Evolutionary conservation across 148 eudicot genomes (phyloP), one percentile per base, ranked within the genome.

Genomic region (Salicornia ramosissima): DNA sequence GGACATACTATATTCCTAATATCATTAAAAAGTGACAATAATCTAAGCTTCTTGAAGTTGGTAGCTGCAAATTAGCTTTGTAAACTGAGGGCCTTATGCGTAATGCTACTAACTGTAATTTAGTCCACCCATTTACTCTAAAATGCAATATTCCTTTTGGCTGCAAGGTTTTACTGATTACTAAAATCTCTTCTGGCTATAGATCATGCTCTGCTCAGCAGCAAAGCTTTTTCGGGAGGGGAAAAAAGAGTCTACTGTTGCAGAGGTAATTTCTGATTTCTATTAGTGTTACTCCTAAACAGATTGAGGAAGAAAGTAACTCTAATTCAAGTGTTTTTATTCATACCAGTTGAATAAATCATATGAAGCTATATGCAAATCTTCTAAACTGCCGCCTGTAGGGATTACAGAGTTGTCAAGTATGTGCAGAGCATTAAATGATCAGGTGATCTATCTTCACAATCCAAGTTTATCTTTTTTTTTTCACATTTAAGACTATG

Each of bases 141-240:
- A 36, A 36, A 36, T 36, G 40, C 29, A 4, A 54, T 18, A 14
- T 28, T 30, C 5, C 50, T 55, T 59, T 18, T 45, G 6, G 40
- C 64, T 54, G 39, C 34, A 46, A 64, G 43, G 16, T 18, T 10
- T 53, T 46, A 61, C 55, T 58, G 11, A 58, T 39, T 56, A 1
- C 40, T 12, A 10, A 4, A n/a, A 54, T 43, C 14, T 22, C 3
- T 10, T 72, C 21, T 79, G 64, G 46, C 67, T 63, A 64, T 83
- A 94, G 99, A 87, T 89, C 33, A 80, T 91, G 60, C 90, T 94
- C 24, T 94, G 99, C 80, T 90, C 99, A 28, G 91, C 90, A 10
- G 97, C 87, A 65, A 91, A 89, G 84, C 93, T 87, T 71, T 83
- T 89, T 71, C 86, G 88, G 21, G 76, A 79, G 61, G 87, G 85